phyloP scores from a whole-genome alignment of 2,329 filamentous ascomycete genomes.

The Claviceps citrina region DNA sequence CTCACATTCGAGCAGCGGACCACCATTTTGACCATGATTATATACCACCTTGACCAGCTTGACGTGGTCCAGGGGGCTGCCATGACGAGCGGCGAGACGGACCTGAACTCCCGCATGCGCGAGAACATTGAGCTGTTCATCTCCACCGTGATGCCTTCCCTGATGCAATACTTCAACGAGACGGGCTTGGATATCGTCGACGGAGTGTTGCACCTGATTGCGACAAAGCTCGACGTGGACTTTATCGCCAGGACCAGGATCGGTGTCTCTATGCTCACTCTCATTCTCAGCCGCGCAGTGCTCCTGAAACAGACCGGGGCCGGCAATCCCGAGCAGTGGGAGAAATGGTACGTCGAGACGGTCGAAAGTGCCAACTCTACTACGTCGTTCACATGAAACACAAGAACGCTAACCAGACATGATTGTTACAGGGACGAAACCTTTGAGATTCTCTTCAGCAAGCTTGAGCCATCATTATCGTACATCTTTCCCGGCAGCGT shows the following conservation, averaged over 20 bases:
- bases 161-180: slow-evolving; percentile 83
- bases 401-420: slow-evolving; percentile 9
- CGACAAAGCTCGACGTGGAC: slow-evolving; percentile 70
- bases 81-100: slow-evolving; percentile 55
- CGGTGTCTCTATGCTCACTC: slow-evolving; percentile 78
- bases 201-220: slow-evolving; percentile 72
- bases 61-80: slow-evolving; percentile 77
- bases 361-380: no score
- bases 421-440: slow-evolving; percentile 43
- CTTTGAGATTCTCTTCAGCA: slow-evolving; percentile 78
- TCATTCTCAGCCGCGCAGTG: slow-evolving; percentile 86
- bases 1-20: slow-evolving; percentile 85
- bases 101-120: slow-evolving; percentile 58
- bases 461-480: slow-evolving; percentile 67
- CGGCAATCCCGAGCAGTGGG: slow-evolving; percentile 57
- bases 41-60: slow-evolving; percentile 80
- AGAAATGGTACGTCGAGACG: slow-evolving; percentile 69
- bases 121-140: slow-evolving; percentile 90
- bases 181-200: slow-evolving; percentile 82
- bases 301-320: slow-evolving; percentile 71
- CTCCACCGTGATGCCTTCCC: slow-evolving; percentile 70
- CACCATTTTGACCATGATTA: slow-evolving; percentile 88
- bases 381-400: not conserved
- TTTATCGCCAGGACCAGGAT: slow-evolving; percentile 75
- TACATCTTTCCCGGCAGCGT: slow-evolving; percentile 86